Evolutionary conservation across 176 grass and related monocot genomes (phyloP).

Genomic region (Carex cristatella): DNA sequence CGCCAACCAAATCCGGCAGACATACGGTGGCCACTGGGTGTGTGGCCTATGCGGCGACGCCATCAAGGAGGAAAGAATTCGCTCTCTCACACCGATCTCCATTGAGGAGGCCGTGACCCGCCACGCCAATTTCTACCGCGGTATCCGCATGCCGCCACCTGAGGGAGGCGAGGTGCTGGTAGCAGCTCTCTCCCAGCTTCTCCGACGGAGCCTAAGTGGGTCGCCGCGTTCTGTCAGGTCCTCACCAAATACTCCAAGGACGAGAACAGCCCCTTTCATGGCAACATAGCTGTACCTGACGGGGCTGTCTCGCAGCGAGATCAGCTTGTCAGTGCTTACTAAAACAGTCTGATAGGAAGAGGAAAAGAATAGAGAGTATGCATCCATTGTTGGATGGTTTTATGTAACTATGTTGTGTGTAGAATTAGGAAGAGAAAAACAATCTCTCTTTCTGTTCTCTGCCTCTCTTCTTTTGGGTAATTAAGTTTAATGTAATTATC

Average conservation of each 20-base stretch:
- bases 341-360: neutral
- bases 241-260: conserved; percentile 50
- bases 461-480: neutral
- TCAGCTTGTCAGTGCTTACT: conserved; percentile 63
- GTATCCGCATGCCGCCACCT: conserved; percentile 30
- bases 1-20: conserved; percentile 44
- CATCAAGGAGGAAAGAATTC: conserved; percentile 54
- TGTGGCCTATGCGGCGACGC: conserved; percentile 79
- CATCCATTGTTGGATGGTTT: conserved; percentile 15
- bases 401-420: conserved; percentile 2
- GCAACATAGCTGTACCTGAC: neutral
- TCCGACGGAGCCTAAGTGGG: conserved; percentile 46
- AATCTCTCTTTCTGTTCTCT: conserved; percentile 15
- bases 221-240: conserved; percentile 46
- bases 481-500: neutral
- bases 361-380: neutral
- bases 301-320: conserved; percentile 24
- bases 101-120: conserved; percentile 69
- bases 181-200: conserved; percentile 40
- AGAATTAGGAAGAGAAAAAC: neutral
- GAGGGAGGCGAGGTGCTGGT: conserved; percentile 46
- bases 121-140: conserved; percentile 44
- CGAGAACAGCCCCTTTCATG: neutral
- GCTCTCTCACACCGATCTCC: conserved; percentile 45
- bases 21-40: conserved; percentile 62